phyloP scores from a whole-genome alignment of 2,329 filamentous ascomycete genomes.

The Fusarium mexicanum region DNA sequence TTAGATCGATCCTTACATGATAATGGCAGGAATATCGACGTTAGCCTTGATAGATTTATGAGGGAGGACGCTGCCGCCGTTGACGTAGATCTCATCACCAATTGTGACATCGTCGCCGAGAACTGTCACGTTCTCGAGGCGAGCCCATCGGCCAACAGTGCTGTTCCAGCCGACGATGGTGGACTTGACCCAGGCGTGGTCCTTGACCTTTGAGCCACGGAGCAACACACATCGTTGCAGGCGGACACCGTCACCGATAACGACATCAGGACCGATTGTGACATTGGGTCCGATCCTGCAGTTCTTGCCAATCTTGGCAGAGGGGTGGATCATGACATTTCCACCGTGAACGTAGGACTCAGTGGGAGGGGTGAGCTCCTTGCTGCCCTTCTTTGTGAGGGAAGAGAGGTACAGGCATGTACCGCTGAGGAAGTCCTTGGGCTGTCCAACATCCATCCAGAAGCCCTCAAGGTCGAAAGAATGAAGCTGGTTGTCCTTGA shows the following conservation, averaged over 20 bases:
- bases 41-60: constrained; percentile 99
- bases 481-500: constrained; percentile 88
- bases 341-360: constrained; percentile 89
- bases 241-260: constrained; percentile 92
- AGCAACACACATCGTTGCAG: constrained; percentile 93
- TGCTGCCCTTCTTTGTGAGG: constrained; percentile 87
- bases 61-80: constrained; percentile 92
- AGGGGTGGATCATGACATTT: constrained; percentile 94
- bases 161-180: constrained; percentile 99
- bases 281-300: constrained; percentile 98
- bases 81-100: constrained; percentile 98
- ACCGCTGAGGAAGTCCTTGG: constrained; percentile 96
- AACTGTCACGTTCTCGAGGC: constrained; percentile 97
- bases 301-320: constrained; percentile 97
- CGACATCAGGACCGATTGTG: constrained; percentile 90
- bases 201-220: constrained; percentile 92
- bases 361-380: constrained; percentile 77
- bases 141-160: constrained; percentile 93
- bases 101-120: constrained; percentile 98
- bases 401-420: constrained; percentile 97
- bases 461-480: constrained; percentile 97
- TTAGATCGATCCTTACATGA: constrained; percentile 64
- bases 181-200: constrained; percentile 98
- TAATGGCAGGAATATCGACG: constrained; percentile 81
- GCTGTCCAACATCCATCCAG: constrained; percentile 99